phyloP scores from a whole-genome alignment of 768 basidiomycete species.

The Lactarius indigo region DNA sequence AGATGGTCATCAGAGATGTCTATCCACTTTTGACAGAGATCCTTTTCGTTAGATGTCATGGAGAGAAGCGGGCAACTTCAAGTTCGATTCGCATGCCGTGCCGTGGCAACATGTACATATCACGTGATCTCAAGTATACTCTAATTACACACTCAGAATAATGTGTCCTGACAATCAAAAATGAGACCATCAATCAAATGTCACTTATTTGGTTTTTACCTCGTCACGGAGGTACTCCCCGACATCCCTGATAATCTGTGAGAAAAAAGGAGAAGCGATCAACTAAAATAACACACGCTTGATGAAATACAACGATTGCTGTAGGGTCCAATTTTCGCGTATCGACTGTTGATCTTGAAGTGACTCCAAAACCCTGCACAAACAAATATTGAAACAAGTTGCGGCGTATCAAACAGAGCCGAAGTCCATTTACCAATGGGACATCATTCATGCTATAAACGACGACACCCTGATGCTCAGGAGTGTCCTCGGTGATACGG shows the following conservation, averaged over 20 bases:
- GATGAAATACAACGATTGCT: slow-evolving; percentile 96
- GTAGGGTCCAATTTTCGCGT: slow-evolving; percentile 97
- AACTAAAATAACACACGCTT: slow-evolving; percentile 60
- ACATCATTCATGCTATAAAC: slow-evolving; percentile 95
- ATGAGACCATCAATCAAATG: slow-evolving; percentile 1
- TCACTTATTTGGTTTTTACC: slow-evolving; percentile 40
- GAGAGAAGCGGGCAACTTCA: background rate
- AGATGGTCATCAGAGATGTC: slow-evolving; percentile 55
- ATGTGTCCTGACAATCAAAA: slow-evolving; percentile 55
- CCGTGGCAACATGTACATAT: background rate
- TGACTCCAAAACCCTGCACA: slow-evolving; percentile 93
- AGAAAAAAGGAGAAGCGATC: background rate
- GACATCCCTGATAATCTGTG: slow-evolving; percentile 63
- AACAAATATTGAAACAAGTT: slow-evolving; percentile 4
- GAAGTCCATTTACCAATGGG: slow-evolving; percentile 58
- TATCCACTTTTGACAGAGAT: slow-evolving; percentile 49
- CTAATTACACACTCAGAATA: slow-evolving; percentile 47
- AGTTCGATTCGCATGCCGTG: background rate
- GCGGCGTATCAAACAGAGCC: background rate
- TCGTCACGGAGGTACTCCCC: slow-evolving; percentile 98
- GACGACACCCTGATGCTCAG: slow-evolving; percentile 97
- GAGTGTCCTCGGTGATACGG: slow-evolving; percentile 96
- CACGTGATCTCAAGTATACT: background rate
- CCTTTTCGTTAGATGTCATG: slow-evolving; percentile 17
- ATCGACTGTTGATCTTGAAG: slow-evolving; percentile 91